These are phyloP conservation scores for Solanum gandarillasii DNA, from an alignment of 257 asterid species.

Conservation along the genomic window DNA sequence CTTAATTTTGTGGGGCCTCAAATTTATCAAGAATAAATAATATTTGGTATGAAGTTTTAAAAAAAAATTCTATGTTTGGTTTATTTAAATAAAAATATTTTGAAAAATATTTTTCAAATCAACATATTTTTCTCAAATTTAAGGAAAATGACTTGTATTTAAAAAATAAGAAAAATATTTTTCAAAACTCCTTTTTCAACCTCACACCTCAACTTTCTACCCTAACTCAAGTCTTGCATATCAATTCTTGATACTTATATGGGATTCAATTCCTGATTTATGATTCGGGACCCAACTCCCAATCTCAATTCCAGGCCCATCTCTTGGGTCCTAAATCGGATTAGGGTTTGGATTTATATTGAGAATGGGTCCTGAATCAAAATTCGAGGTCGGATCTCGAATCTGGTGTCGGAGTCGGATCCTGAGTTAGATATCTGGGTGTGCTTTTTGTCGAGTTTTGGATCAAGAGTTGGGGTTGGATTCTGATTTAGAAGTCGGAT, in stretches of 20 bases:
- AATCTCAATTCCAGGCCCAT: not conserved
- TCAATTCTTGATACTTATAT: not conserved
- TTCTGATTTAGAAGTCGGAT: not conserved
- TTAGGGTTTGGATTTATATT: not conserved
- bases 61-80: too few species aligned
- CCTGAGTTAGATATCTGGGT: not conserved
- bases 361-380: not conserved
- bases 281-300: too few species aligned
- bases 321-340: not conserved
- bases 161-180: not conserved
- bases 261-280: not conserved
- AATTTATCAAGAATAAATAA: not conserved
- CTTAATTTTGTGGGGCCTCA: not conserved
- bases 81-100: too few species aligned
- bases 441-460: not conserved
- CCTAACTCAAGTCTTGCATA: not conserved
- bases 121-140: too few species aligned
- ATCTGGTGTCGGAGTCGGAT: not conserved
- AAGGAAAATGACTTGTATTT: not conserved
- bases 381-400: not conserved
- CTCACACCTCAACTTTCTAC: not conserved
- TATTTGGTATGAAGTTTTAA: too few species aligned
- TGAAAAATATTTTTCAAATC: not conserved
- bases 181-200: too few species aligned
- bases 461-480: not conserved